Conservation (phyloP, 129 eudicot species). For the Heracleum sosnowskyi region DNA sequence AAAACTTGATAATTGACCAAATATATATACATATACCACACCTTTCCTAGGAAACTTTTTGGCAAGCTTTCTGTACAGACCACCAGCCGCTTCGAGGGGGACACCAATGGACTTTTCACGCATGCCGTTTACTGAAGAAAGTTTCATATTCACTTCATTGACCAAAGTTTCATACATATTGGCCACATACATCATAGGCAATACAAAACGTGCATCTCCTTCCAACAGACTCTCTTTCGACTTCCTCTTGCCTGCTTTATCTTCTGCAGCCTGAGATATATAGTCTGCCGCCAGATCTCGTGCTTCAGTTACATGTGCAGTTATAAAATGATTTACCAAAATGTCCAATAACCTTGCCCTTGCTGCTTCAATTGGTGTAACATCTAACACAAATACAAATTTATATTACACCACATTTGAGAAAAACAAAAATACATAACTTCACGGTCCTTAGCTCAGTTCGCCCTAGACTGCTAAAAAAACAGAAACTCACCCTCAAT, state of each 20-base stretch:
- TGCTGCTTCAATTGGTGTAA: constrained; percentile 80
- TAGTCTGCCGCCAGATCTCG: constrained; percentile 42
- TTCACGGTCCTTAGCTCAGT: neutral
- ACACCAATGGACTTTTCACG: constrained; percentile 84
- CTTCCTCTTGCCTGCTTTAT: constrained; percentile 67
- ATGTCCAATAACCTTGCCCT: constrained; percentile 79
- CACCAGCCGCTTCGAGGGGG: constrained; percentile 99
- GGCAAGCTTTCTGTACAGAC: constrained; percentile 75
- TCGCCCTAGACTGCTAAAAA: neutral
- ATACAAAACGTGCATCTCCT: constrained; percentile 79
- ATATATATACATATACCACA: neutral
- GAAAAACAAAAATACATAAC: neutral
- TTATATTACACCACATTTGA: neutral
- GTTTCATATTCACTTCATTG: constrained; percentile 25
- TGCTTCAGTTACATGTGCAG: constrained; percentile 55
- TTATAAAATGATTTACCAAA: constrained; percentile 72
- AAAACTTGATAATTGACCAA: neutral
- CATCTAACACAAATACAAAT: constrained; percentile 36
- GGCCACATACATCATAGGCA: constrained; percentile 97
- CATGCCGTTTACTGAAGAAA: constrained; percentile 57
- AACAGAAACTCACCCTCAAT: constrained; percentile 37
- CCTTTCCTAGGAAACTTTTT: constrained; percentile 7
- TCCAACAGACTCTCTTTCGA: constrained; percentile 61
- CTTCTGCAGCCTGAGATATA: constrained; percentile 44
- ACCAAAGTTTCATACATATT: constrained; percentile 88